These are phyloP conservation scores for Madurella fahalii DNA, from an alignment of 2,329 filamentous ascomycete species.

Conservation along the genomic window DNA sequence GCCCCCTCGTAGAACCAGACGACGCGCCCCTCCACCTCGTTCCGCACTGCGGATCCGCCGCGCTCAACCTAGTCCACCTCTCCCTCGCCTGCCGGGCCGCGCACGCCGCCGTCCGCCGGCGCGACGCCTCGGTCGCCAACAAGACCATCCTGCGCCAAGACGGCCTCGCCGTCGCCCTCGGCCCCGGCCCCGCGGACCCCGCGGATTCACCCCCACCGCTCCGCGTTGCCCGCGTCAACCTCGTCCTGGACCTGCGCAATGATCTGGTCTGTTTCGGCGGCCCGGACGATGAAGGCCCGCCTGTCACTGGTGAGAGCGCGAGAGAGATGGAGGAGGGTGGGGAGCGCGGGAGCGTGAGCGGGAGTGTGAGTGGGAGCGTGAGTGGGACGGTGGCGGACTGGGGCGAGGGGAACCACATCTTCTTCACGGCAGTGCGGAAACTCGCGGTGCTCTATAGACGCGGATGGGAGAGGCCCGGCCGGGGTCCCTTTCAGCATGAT, in stretches of 20 bases:
- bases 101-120: constrained; percentile 12
- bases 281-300: background rate
- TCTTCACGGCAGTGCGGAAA: constrained; percentile 11
- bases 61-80: constrained; percentile 10
- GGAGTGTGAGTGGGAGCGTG: background rate
- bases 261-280: constrained; percentile 16
- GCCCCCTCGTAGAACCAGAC: background rate
- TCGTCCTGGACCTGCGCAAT: constrained; percentile 12
- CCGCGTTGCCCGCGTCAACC: background rate
- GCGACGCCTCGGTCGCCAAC: background rate
- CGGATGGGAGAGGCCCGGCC: constrained; percentile 7
- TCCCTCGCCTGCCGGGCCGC: constrained; percentile 15
- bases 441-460: constrained; percentile 14
- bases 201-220: too few relatives aligned
- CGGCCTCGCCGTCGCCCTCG: too few relatives aligned
- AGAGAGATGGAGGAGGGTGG: too few relatives aligned
- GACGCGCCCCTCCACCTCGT: constrained; percentile 14
- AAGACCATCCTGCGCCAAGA: constrained; percentile 13
- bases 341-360: too few relatives aligned
- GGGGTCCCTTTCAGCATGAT: constrained; percentile 4
- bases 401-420: constrained; percentile 12
- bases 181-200: too few relatives aligned
- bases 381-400: background rate
- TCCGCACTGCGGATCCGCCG: constrained; percentile 14
- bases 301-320: background rate